Evolutionary conservation across 345 rosid genomes (phyloP), one percentile per base, ranked within the genome.

Genomic region (Salix arbutifolia): DNA sequence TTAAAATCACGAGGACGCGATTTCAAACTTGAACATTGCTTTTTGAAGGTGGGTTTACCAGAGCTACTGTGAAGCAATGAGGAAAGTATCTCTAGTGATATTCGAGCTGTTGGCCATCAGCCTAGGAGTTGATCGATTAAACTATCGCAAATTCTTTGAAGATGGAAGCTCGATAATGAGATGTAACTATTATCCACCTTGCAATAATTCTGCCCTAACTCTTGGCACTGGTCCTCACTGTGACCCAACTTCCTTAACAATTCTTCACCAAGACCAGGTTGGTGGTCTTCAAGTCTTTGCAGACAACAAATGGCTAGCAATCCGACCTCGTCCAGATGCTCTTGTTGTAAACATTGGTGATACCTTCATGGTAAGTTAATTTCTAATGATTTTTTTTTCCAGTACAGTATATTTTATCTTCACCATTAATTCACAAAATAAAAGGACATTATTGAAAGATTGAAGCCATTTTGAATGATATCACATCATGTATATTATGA

Each of bases 191-290:
- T 93, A 93, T 60, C 97, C 98, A 0, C 82, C 86, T 3, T 94
- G 98, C 91, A 73, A 81, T 18, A 85, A 86, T 65, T 74, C 88
- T 2, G 83, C 81, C 13, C 88, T 85, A 60, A 81, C 91, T n/a
- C 79, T 94, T 35, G 98, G 98, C 67, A 94, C 98, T 12, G 98
- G 98, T 30, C 97, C 98, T 81, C 98, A 94, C 74, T 83, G 84
- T 31, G 98, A 94, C 84, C 95, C 98, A 31, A 88, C 86, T 37
- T 87, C 98, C 70, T 44, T 94, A 31, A 91, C 98, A 6, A 90
- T 94, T 52, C 98, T 94, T 80, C 94, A 91, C 71, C 97, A 94
- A 78, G 97, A 91, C 73, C 81, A 91, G 67, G 95, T 91, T 17
- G 94, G 87, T 13, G 97, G 98, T 2, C 97, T 94, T 28, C 76